Conservation (phyloP, 768 basidiomycete species). For the Naganishia randhawae region DNA sequence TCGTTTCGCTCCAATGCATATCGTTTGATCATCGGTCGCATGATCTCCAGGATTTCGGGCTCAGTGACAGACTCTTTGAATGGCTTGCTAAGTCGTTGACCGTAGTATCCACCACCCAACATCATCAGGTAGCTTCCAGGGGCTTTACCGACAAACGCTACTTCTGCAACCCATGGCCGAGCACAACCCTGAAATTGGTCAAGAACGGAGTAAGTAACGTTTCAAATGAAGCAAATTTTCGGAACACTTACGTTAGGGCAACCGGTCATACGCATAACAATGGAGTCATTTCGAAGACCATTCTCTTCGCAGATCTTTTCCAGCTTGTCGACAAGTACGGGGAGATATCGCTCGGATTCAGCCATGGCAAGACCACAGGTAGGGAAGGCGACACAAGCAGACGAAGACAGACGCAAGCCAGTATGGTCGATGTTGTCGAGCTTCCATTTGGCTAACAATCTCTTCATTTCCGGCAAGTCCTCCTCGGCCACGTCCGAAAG, state of each 20-base stretch:
- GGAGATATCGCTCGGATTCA: slow-evolving; percentile 82
- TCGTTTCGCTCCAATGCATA: slow-evolving; percentile 82
- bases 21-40: slow-evolving; percentile 86
- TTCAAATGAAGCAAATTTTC: neutral
- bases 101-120: slow-evolving; percentile 90
- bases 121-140: slow-evolving; percentile 89
- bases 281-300: slow-evolving; percentile 86
- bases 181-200: slow-evolving; percentile 62
- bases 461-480: slow-evolving; percentile 73
- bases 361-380: slow-evolving; percentile 80
- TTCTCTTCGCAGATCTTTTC: slow-evolving; percentile 91
- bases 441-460: slow-evolving; percentile 74
- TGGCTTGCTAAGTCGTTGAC: slow-evolving; percentile 92
- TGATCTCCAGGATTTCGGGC: slow-evolving; percentile 83
- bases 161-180: slow-evolving; percentile 87
- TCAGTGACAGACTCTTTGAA: slow-evolving; percentile 76
- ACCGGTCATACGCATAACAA: slow-evolving; percentile 98
- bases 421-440: slow-evolving; percentile 79
- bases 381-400: slow-evolving; percentile 96
- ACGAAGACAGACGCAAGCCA: slow-evolving; percentile 78
- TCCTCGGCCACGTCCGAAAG: slow-evolving; percentile 73
- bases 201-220: slow-evolving; percentile 2
- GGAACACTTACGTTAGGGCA: slow-evolving; percentile 56
- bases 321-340: slow-evolving; percentile 83
- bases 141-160: slow-evolving; percentile 95